Conservation (phyloP, 441 rosid species). For the Flueggea neowawraea region DNA sequence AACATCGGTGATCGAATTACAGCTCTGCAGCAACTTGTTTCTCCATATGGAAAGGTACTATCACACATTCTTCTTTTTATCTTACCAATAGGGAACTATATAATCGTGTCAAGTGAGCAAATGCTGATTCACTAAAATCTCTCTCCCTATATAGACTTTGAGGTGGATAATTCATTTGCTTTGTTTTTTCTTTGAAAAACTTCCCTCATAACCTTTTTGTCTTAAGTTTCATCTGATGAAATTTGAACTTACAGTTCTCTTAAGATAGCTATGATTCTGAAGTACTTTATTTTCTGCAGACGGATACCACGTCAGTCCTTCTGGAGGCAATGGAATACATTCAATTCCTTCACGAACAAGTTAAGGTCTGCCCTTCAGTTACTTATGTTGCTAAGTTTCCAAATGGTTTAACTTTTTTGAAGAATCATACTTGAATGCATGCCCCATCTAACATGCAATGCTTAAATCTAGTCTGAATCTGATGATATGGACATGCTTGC, state of each 20-base stretch:
- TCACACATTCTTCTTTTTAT: neutral
- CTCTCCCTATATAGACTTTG: no score
- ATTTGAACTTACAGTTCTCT: neutral
- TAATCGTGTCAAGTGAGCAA: no score
- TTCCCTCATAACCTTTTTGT: neutral
- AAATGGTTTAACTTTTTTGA: neutral
- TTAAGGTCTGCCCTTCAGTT: conserved; percentile 55
- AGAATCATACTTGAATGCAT: neutral
- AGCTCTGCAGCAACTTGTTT: conserved; percentile 92
- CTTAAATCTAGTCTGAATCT: no score
- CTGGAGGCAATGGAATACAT: conserved; percentile 85
- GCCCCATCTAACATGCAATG: no score
- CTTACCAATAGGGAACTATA: no score
- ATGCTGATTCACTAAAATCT: no score
- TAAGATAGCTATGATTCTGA: neutral
- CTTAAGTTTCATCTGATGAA: neutral
- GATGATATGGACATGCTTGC: no score
- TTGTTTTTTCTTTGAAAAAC: no score
- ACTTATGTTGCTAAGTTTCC: conserved; percentile 2
- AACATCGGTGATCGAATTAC: conserved; percentile 81
- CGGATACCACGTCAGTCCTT: conserved; percentile 97
- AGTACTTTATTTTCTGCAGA: conserved; percentile 41
- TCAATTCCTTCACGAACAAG: conserved; percentile 93
- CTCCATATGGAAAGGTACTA: conserved; percentile 40
- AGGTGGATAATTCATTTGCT: no score